Base-by-base conservation (phyloP, 2,329 filamentous ascomycete species). In the Didymella segeticola region DNA sequence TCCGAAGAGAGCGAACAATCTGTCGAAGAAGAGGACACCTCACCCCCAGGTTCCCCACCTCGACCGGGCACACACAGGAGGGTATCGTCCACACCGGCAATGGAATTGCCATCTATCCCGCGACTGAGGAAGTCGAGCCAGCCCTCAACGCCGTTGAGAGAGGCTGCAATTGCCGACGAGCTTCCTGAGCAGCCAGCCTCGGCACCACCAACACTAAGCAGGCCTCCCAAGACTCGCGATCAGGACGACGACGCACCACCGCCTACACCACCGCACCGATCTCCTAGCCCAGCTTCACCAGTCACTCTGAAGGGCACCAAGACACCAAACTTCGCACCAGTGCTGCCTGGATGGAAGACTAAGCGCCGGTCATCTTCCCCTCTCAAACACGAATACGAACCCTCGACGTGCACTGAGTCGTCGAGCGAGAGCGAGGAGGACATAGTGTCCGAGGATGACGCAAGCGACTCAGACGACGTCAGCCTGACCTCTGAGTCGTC, bases 351-450 rank as follows among this genome's bases (percentile, higher is more conserved):
- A 70, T 66, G 73, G 64, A 62, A 72, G 72, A 60, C 81, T 73
- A 73, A 88, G 68, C 86, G 93, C 37, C 86, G 92, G 15, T 89
- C 87, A 1, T 98, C 95, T 0, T 99, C 95, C 1, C 95, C 95
- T 0, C 80, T 99, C 43, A 99, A 99, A 78, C 93, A 98, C 70
- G 93, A 99, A 76, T 99, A 97, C 67, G 88, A 93, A 58, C 93
- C 93, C 12, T 98, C 95, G 14, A 86, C 85, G 6, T 85, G 84
- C 38, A 87, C 86, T 0, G 83, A 85, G 34, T 85, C 85, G 6
- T 82, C 82, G 8, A 82, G 79, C 1, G 81, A 85, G 48, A 86
- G 82, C 38, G 83, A 85, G 41, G 77, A 80, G 36, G 83, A 82
- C 5, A 77, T 45, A 1, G 39, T 47, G 3, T 65, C 63, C 1